Percentiles rank a stretch among this genome's conserved stretches.
phyloP scores from a whole-genome alignment of 2,329 filamentous ascomycete species.

The Chalaropsis ovoidea region DNA sequence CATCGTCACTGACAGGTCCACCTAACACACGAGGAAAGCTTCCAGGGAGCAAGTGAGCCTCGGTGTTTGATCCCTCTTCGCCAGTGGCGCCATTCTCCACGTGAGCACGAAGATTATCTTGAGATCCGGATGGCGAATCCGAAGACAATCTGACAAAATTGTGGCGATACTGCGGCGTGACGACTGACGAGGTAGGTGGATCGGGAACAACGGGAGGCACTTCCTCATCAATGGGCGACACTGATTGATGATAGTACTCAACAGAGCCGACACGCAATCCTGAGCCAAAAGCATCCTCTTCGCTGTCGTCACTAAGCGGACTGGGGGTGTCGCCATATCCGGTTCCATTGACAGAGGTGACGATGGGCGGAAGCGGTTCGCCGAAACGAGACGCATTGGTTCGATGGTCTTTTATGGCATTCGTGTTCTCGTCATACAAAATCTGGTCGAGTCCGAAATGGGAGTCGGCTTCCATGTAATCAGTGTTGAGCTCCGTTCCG shows the following conservation, averaged over 20 bases:
- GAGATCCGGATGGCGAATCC: not conserved
- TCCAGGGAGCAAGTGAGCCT: not conserved
- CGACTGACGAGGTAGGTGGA: not conserved
- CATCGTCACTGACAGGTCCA: not conserved
- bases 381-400: conserved; percentile 49
- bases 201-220: conserved; percentile 15
- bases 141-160: not conserved
- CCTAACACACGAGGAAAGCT: not conserved
- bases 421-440: conserved; percentile 13
- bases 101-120: not conserved
- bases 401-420: conserved; percentile 32
- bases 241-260: conserved; percentile 25
- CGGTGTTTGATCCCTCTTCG: too few relatives aligned
- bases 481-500: conserved; percentile 24
- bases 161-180: not conserved
- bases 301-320: conserved; percentile 31
- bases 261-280: conserved; percentile 19
- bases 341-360: conserved; percentile 57
- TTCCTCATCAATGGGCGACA: not conserved
- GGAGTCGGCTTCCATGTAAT: conserved; percentile 31
- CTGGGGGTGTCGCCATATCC: conserved; percentile 38
- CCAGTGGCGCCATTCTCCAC: not conserved
- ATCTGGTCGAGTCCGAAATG: conserved; percentile 16
- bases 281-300: conserved; percentile 28
- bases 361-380: conserved; percentile 59